Conservation (phyloP, 768 basidiomycete genomes). For the Kondoa subrosea region DNA sequence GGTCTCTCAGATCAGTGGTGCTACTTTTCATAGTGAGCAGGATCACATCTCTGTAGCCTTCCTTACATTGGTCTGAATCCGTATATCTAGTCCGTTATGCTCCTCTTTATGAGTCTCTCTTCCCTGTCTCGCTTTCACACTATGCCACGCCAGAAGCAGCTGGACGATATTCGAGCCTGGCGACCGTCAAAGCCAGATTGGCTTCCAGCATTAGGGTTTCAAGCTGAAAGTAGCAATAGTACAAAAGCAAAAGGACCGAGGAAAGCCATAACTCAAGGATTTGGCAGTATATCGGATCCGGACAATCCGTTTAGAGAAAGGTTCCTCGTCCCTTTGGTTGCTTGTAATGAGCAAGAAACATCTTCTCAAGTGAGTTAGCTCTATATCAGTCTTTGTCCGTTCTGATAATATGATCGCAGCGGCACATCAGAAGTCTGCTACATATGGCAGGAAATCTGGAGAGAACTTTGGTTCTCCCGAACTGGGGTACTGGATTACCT, state of each 20-base stretch:
- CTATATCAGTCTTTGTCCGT: no score
- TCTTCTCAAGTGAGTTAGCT: no score
- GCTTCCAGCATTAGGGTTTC: not conserved
- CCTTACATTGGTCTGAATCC: no score
- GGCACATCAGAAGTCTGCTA: slow-evolving; percentile 6
- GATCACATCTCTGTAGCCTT: no score
- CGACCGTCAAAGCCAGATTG: not conserved
- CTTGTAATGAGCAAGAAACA: slow-evolving; percentile 13
- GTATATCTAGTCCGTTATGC: no score
- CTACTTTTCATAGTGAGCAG: no score
- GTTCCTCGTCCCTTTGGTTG: slow-evolving; percentile 6
- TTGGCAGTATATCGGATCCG: not conserved
- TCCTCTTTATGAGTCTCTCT: no score
- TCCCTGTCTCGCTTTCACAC: no score
- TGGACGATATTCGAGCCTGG: not conserved
- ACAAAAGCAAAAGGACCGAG: not conserved
- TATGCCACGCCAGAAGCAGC: no score
- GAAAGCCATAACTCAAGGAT: not conserved
- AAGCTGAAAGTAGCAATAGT: no score
- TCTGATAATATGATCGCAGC: no score
- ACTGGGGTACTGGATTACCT: slow-evolving; percentile 8
- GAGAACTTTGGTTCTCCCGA: slow-evolving; percentile 6
- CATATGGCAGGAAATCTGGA: slow-evolving; percentile 2
- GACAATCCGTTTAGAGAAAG: slow-evolving; percentile 7
- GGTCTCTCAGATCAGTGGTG: no score